Percentiles rank a stretch among this genome's conserved stretches.
Conservation (phyloP, 1,139 yeast genomes). For the Pichia sp. region DNA sequence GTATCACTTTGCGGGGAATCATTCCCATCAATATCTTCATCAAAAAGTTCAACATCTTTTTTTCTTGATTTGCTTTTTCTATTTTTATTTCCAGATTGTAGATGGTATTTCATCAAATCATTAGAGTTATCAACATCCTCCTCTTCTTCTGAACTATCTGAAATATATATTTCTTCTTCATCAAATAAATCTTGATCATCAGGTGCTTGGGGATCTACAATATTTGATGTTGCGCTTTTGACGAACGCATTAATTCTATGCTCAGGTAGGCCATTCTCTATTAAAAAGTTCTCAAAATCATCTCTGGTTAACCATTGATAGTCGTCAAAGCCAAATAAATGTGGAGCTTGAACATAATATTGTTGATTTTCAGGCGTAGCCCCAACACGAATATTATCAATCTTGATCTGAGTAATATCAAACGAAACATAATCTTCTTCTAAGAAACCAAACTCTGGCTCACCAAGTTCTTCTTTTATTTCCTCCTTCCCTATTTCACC, state of each 20-base stretch:
- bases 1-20: constrained; percentile 24
- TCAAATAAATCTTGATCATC: constrained; percentile 13
- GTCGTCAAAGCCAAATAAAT: constrained; percentile 48
- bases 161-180: constrained; percentile 16
- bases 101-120: neutral
- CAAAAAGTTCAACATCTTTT: constrained; percentile 14
- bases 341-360: constrained; percentile 42
- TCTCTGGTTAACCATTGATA: constrained; percentile 52
- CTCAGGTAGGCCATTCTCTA: constrained; percentile 51
- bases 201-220: constrained; percentile 17
- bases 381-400: constrained; percentile 53
- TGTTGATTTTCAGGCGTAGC: constrained; percentile 37
- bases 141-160: constrained; percentile 37
- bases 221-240: constrained; percentile 40
- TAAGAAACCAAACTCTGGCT: constrained; percentile 56
- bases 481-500: constrained; percentile 20
- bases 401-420: constrained; percentile 45
- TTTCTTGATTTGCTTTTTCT: constrained; percentile 24
- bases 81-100: neutral
- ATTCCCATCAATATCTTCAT: constrained; percentile 26
- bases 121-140: constrained; percentile 27
- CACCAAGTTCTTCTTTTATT: constrained; percentile 20
- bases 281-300: constrained; percentile 42
- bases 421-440: constrained; percentile 57
- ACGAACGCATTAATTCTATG: constrained; percentile 50